Conservation (phyloP, 768 basidiomycete genomes). For the Gautieria morchelliformis region DNA sequence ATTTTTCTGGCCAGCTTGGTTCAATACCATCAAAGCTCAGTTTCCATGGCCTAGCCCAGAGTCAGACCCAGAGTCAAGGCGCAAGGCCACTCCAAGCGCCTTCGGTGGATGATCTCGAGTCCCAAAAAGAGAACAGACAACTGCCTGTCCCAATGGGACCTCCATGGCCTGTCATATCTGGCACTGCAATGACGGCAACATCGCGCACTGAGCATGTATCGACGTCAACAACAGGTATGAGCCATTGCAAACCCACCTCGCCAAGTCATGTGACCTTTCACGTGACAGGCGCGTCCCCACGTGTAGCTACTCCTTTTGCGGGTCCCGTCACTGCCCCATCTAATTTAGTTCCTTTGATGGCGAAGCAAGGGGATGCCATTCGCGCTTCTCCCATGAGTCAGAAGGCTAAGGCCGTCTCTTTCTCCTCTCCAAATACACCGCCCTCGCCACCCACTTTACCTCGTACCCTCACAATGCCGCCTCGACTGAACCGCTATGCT, state of each 20-base stretch:
- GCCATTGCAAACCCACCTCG: not conserved
- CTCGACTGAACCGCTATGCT: slow-evolving; percentile 5
- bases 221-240: not conserved
- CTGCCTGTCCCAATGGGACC: not conserved
- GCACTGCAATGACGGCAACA: not conserved
- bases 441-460: not conserved
- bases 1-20: not conserved
- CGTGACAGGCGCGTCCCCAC: slow-evolving; percentile 8
- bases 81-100: not conserved
- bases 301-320: not conserved
- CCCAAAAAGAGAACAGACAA: not conserved
- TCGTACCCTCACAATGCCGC: slow-evolving; percentile 5
- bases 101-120: not conserved
- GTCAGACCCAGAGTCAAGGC: not conserved
- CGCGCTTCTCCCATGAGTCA: not conserved
- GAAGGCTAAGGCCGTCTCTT: slow-evolving; percentile 1
- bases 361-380: not conserved
- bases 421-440: not conserved
- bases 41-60: slow-evolving; percentile 3
- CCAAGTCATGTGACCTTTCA: slow-evolving; percentile 6
- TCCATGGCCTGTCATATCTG: not conserved
- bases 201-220: not conserved
- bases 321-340: not conserved
- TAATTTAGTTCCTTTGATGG: not conserved
- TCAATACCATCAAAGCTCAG: not conserved